Conservation (phyloP, 805 yeast genomes). For the Suhomyces sp. region DNA sequence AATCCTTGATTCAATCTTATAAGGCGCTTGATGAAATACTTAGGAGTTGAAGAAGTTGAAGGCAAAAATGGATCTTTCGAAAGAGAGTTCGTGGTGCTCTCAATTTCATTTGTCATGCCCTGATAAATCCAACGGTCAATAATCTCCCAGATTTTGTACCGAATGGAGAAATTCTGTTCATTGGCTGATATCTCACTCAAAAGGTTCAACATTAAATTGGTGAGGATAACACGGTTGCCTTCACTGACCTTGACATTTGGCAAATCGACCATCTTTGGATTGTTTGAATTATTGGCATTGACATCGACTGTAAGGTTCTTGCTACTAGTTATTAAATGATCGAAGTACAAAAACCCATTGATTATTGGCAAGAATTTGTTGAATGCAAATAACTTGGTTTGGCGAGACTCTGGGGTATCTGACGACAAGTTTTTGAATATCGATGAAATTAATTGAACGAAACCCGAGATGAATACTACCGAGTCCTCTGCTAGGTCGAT, state of each 20-base stretch:
- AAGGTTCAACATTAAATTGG: constrained; percentile 46
- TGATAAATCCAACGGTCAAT: constrained; percentile 69
- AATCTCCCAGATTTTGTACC: constrained; percentile 60
- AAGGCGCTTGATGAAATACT: constrained; percentile 12
- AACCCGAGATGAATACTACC: constrained; percentile 67
- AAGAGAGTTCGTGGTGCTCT: not conserved
- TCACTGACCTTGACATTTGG: constrained; percentile 28
- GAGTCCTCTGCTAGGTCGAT: constrained; percentile 78
- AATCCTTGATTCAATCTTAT: constrained; percentile 26
- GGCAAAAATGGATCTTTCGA: constrained; percentile 5
- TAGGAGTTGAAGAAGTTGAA: constrained; percentile 13
- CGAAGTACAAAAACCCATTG: constrained; percentile 36
- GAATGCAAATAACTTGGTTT: constrained; percentile 27
- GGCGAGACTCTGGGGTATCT: constrained; percentile 19
- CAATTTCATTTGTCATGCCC: constrained; percentile 8
- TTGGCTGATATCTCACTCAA: constrained; percentile 50
- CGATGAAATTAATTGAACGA: constrained; percentile 57
- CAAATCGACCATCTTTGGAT: constrained; percentile 15
- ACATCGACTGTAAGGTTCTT: constrained; percentile 10
- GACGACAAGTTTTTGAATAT: constrained; percentile 29
- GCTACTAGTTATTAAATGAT: constrained; percentile 30
- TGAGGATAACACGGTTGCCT: constrained; percentile 33
- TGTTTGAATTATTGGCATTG: constrained; percentile 6
- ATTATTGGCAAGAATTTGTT: constrained; percentile 33
- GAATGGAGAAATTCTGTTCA: constrained; percentile 25